Conservation (phyloP, 768 basidiomycete genomes). For the Lactifluus subvellereus region DNA sequence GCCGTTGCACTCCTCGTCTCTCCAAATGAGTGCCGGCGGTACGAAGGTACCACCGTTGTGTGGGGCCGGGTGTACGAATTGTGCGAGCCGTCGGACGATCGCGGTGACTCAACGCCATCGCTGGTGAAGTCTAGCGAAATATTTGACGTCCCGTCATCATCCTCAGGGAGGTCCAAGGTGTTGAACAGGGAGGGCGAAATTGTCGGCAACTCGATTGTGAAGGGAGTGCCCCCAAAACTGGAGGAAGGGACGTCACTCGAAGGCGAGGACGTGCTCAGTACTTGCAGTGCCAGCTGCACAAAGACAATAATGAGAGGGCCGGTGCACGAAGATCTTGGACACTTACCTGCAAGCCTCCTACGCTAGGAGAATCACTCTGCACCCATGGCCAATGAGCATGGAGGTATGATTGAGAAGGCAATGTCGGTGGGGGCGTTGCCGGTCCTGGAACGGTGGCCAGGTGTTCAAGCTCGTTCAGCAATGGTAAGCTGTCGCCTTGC, state of each 20-base stretch:
- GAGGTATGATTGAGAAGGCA: background rate
- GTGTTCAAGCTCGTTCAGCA: background rate
- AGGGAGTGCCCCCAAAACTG: background rate
- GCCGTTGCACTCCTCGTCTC: background rate
- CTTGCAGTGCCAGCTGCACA: background rate
- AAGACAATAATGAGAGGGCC: background rate
- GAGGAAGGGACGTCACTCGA: background rate
- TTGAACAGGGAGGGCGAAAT: background rate
- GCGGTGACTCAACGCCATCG: background rate
- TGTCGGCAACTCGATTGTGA: background rate
- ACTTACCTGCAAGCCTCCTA: constrained; percentile 1
- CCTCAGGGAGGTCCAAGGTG: background rate
- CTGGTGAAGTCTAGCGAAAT: background rate
- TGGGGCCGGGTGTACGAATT: no score
- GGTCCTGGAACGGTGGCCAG: background rate
- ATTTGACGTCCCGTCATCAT: background rate
- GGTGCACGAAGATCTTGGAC: background rate
- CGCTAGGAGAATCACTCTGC: background rate
- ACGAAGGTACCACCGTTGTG: background rate
- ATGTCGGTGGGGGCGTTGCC: background rate
- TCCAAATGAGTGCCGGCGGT: background rate
- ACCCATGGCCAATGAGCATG: background rate
- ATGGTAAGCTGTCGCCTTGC: background rate
- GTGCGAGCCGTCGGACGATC: background rate
- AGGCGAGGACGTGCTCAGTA: background rate